Evolutionary conservation across 345 rosid species (phyloP).

Genomic region (Eucalyptus cloeziana): DNA sequence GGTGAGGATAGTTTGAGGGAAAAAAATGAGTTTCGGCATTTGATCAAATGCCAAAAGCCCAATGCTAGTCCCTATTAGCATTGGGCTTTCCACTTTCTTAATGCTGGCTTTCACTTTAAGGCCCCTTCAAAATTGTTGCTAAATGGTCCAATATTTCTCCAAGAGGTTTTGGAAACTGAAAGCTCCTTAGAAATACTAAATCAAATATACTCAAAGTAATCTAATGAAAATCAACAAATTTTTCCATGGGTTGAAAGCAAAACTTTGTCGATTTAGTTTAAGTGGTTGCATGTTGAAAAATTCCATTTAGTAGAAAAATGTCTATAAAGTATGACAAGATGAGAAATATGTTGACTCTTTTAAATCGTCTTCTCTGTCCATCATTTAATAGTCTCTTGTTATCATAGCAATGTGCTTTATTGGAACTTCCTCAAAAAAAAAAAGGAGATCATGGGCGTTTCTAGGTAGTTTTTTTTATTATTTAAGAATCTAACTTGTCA

Average conservation of each 20-base stretch:
- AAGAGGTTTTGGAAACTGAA: too few relatives aligned
- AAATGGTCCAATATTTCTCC: too few relatives aligned
- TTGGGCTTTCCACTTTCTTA: accelerated
- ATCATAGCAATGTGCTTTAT: neutral
- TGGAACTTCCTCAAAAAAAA: neutral
- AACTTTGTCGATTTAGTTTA: too few relatives aligned
- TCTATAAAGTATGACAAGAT: neutral
- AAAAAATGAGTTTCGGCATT: too few relatives aligned
- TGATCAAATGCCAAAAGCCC: too few relatives aligned
- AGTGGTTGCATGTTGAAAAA: neutral
- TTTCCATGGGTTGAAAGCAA: neutral
- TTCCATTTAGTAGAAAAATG: neutral
- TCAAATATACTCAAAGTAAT: too few relatives aligned
- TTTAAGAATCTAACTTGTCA: neutral
- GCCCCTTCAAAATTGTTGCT: too few relatives aligned
- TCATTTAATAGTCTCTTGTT: neutral
- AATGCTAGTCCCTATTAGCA: too few relatives aligned
- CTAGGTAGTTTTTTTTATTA: neutral
- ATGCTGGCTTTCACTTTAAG: too few relatives aligned
- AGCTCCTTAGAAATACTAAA: accelerated
- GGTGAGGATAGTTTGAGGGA: too few relatives aligned
- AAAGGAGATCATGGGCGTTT: neutral
- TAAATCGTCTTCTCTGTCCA: neutral
- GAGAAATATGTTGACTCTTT: neutral
- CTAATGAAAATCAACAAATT: too few relatives aligned